Base-by-base conservation (phyloP, 179 eudicot species). In the Beta macrorhiza region DNA sequence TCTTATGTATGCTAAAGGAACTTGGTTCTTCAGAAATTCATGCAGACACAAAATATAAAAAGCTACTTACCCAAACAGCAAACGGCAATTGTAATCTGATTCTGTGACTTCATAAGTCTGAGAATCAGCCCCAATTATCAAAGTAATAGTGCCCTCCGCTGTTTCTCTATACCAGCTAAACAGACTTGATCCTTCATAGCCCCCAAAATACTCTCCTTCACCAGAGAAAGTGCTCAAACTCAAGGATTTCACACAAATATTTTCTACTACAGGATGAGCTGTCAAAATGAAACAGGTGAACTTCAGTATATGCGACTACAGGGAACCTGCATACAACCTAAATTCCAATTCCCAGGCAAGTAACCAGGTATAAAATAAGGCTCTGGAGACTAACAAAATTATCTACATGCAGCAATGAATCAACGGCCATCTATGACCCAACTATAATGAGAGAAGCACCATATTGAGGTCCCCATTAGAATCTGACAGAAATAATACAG, bases 141-240 rank as follows among this genome's bases (percentile, higher is more conserved):
- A 88, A 71, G 81, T 82, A 70, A 86, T 83, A 52, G 85, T 82
- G 81, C 98, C 98, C 42, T 92, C 98, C 81, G 81, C 83, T 57
- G 93, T 83, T 90, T 90, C 91, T 86, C 98, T 94, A 52, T 94
- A 96, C 99, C 99, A 96, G 82, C 93, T 94, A 81, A 89, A 94
- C 75, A 92, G 80, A 86, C 99, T 94, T 68, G 86, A 80, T 79
- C 99, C 99, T 85, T 94, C 98, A 79, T 91, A 82, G 53, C 99
- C 99, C 82, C 99, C 99, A 87, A 92, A 96, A 86, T 96, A 96
- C 79, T 87, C 87, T 84, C 99, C 99, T 90, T 90, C 97, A 69
- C 98, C 99, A 69, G 61, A 37, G 84, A 88, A 94, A 73, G 85
- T 86, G 79, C 88, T 89, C 73, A 84, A 80, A 78, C 88, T 86